These are phyloP conservation scores for Alternaria sp. DNA, from an alignment of 2,329 filamentous ascomycete species.

Conservation along the genomic window DNA sequence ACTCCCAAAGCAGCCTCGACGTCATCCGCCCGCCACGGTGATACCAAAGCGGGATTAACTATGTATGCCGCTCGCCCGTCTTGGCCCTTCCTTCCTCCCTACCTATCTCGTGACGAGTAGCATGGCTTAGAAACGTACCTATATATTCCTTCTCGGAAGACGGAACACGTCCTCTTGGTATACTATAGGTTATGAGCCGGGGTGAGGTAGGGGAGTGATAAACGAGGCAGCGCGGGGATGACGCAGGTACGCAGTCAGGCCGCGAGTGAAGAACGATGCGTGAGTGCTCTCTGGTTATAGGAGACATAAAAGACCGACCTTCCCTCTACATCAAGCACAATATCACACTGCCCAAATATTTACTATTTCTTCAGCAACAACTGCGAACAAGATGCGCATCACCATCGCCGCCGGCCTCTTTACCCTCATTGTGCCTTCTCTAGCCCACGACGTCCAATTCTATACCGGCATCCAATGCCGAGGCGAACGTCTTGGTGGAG, in stretches of 20 bases:
- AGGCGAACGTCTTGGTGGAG: not conserved
- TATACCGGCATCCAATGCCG: not conserved
- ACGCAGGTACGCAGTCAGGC: not conserved
- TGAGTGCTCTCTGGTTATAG: not conserved
- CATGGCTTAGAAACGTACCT: not conserved
- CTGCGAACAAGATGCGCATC: not conserved
- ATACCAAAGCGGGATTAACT: not conserved
- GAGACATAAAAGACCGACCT: not conserved
- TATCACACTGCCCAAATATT: not conserved
- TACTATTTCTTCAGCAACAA: not conserved
- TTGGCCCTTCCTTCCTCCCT: not conserved
- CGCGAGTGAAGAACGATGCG: not conserved
- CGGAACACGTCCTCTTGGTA: not conserved
- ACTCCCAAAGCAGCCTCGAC: not conserved
- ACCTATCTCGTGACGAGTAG: not conserved
- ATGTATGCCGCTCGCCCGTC: not conserved
- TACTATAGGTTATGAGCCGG: not conserved
- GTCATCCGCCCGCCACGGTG: not conserved
- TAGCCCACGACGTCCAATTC: not conserved
- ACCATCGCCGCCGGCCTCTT: not conserved
- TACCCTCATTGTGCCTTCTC: not conserved
- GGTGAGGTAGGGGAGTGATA: not conserved
- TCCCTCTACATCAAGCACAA: not conserved
- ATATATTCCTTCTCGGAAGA: not conserved
- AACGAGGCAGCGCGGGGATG: not conserved